Base-by-base conservation (phyloP, 2,329 filamentous ascomycete species). In the Sporothrix curviconia region DNA sequence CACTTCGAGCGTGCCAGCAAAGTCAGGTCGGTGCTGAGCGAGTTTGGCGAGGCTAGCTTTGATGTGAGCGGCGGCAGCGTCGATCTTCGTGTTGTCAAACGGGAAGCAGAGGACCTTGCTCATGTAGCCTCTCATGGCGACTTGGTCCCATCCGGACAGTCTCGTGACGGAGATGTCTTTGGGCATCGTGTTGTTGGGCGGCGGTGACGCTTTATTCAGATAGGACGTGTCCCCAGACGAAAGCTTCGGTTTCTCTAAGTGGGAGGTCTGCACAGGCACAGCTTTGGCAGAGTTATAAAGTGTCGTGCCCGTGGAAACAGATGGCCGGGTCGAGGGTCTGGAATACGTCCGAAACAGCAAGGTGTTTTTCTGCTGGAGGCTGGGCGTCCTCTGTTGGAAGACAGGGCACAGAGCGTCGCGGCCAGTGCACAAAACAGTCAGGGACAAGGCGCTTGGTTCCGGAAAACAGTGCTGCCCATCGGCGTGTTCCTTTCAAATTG, bases 1-100 rank as follows among this genome's bases (percentile, higher is more conserved):
- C 4, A 66, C 62, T 43, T 65, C 59, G 8, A 71, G 53, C 17
- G 54, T 62, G 4, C 68, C 68, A 0, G 67, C 65, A 57, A 67
- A 67, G 36, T 67, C 63, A 1, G 68, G 67, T 6, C 65, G 64
- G 12, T 61, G 55, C 1, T n/a, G 17, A 2, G 62, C 57, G 15
- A 70, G 57, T 1, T 58, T 61, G 2, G 17, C 46, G 3, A 69
- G 61, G 1, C 64, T 60, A 8, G 47, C 50, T 19, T 46, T 43
- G 4, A 69, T 55, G 15, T 67, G 64, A 2, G 37, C 8, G 0
- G 24, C 49, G 9, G 61, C 61, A 3, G 54, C 56, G 12, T 55
- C 49, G 2, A 47, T 9, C 7, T 19, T 6, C 0, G 40, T 5
- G 24, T 58, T 56, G 30, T 63, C 53, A 15, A 67, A 61, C 2